Evolutionary conservation across 1,284 basidiomycete species (phyloP).

Genomic region (Cystobasidium pallidum): DNA sequence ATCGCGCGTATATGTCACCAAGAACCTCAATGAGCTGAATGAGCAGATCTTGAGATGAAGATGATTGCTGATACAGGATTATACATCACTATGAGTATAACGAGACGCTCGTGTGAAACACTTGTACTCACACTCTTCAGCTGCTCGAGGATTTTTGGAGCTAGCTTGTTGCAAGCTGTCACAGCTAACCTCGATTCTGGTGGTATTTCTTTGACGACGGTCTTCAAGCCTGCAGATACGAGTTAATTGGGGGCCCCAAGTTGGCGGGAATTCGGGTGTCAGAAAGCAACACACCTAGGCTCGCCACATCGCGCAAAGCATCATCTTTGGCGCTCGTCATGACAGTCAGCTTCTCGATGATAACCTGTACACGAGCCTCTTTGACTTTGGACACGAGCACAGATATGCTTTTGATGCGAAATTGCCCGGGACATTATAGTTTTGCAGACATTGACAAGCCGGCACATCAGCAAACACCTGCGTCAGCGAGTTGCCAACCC

Average conservation of each 20-base stretch:
- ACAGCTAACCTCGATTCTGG: constrained; percentile 74
- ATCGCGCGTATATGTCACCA: constrained; percentile 85
- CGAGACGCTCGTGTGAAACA: background rate
- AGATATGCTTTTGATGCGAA: constrained; percentile 65
- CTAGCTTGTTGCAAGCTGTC: constrained; percentile 79
- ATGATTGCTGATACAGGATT: constrained; percentile 59
- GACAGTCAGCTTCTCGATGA: constrained; percentile 80
- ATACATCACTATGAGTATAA: background rate
- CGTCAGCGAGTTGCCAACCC: constrained; percentile 15
- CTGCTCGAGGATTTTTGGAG: constrained; percentile 79
- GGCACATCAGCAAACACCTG: constrained; percentile 47
- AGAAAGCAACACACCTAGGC: constrained; percentile 68
- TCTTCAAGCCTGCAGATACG: constrained; percentile 81
- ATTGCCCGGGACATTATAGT: background rate
- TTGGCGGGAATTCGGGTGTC: too few species aligned
- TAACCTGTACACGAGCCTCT: constrained; percentile 76
- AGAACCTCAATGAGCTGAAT: constrained; percentile 89
- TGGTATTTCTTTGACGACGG: constrained; percentile 86
- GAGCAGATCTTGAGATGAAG: constrained; percentile 77
- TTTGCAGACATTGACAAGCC: background rate
- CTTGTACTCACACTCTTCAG: constrained; percentile 67
- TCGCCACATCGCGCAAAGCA: constrained; percentile 88
- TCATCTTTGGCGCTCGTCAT: constrained; percentile 83
- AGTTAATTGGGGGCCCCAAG: too few species aligned
- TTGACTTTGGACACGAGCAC: constrained; percentile 83